Evolutionary conservation across 495 filamentous ascomycete genomes (phyloP), one percentile per base, ranked within the genome.

Genomic region (Talaromyces ruber): DNA sequence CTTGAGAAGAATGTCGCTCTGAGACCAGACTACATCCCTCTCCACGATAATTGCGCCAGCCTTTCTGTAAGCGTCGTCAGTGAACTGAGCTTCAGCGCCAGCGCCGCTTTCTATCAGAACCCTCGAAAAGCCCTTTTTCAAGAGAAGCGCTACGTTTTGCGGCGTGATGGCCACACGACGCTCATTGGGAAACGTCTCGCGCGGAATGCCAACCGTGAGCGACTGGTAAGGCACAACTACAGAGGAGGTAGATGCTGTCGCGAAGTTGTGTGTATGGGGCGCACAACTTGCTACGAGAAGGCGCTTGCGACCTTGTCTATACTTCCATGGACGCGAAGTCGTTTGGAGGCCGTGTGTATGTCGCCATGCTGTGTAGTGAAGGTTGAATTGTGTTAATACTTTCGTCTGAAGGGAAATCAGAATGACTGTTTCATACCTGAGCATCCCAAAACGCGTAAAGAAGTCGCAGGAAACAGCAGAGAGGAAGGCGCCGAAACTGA

Each of bases 151-250:
- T 21, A 90, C 88, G 78, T 92, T 93, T 63, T 88, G 86, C 6
- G 90, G 90, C 1, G 88, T 91, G 30, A 93, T 79, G 16, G 90
- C 89, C 21, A 93, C 90, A 26, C 89, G 88, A 24, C 86, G 85
- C 73, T 93, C 90, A 61, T 87, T 82, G 11, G 82, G 80, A 66
- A 80, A 88, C 14, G 78, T 87, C 69, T 93, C 90, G 47, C 81
- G 83, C 2, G 88, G 88, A 29, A 91, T 79, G 39, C 89, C 89
- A 28, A 93, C 82, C 5, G 84, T 85, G 56, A 92, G 78, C 7
- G 83, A 75, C 7, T 81, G 72, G 71, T 90, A 93, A 1, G 89
- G 87, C 1, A 79, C 59, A 9, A 60, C 59, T 24, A 60, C 45
- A 1, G 43, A 60, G 3, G 59, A 47, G 18, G 14, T 24, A n/a